Conservation (phyloP, 148 eudicot species). For the Chenopodium album region DNA sequence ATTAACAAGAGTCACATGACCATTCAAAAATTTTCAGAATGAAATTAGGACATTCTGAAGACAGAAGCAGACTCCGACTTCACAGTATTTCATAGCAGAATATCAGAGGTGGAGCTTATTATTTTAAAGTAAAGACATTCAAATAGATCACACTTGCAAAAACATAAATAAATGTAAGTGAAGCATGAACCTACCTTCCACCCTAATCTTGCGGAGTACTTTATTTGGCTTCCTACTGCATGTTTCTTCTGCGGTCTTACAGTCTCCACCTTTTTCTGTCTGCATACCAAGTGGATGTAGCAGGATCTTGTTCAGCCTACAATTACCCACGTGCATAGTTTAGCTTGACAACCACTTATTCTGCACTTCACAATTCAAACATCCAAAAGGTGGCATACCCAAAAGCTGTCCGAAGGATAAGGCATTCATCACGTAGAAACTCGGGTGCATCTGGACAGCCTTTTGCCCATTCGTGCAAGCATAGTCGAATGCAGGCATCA, state of each 20-base stretch:
- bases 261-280: constrained; percentile 26
- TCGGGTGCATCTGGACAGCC: constrained; percentile 81
- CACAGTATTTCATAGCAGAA: not conserved
- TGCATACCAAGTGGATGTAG: constrained; percentile 64
- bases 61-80: not conserved
- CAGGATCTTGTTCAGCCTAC: constrained; percentile 65
- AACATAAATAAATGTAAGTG: not conserved
- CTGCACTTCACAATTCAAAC: not conserved
- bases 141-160: not conserved
- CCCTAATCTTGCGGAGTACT: constrained; percentile 63
- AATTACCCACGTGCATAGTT: not conserved
- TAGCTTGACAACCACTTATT: not conserved
- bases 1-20: not conserved
- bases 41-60: not conserved
- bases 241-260: constrained; percentile 40
- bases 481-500: constrained; percentile 83
- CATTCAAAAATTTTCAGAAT: not conserved
- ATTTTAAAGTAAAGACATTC: not conserved
- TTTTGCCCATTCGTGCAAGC: constrained; percentile 78
- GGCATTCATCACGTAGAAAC: constrained; percentile 74
- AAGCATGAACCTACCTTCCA: constrained; percentile 57
- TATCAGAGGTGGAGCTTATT: not conserved
- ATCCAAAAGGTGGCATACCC: constrained; percentile 48
- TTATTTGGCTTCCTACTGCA: constrained; percentile 46
- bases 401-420: constrained; percentile 68